Conservation (phyloP, 306 rosid genomes). For the Crotalaria pallida region DNA sequence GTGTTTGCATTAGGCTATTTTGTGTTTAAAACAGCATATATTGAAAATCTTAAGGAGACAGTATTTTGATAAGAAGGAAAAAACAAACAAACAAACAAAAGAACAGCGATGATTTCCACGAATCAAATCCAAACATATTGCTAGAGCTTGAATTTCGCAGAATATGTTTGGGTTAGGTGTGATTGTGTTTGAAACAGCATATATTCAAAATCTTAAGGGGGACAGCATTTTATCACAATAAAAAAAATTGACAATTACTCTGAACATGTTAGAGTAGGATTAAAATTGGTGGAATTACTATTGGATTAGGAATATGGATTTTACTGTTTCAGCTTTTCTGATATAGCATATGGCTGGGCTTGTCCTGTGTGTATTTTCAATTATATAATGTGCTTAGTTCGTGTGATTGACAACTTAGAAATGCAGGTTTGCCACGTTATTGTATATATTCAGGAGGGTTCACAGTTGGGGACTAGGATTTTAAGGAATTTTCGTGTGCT, state of each 20-base stretch:
- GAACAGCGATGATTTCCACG: too few relatives aligned
- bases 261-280: not conserved
- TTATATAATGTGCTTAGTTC: not conserved
- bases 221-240: not conserved
- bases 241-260: not conserved
- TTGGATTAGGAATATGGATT: not conserved
- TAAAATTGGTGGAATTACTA: not conserved
- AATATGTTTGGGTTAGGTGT: too few relatives aligned
- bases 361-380: not conserved
- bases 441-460: slow-evolving; percentile 76
- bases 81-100: too few relatives aligned
- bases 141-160: not conserved
- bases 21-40: not conserved
- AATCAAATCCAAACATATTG: not conserved
- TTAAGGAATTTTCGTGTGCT: slow-evolving; percentile 70
- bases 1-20: not conserved
- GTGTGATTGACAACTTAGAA: slow-evolving; percentile 29
- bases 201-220: not conserved
- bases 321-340: not conserved
- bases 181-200: not conserved
- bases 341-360: not conserved
- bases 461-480: slow-evolving; percentile 57
- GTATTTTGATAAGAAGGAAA: too few relatives aligned
- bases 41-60: too few relatives aligned
- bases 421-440: slow-evolving; percentile 95